Percentiles rank a stretch among this genome's conserved stretches.
Evolutionary conservation across 345 rosid species (phyloP).

Genomic region (Cardamine chenopodiifolia): DNA sequence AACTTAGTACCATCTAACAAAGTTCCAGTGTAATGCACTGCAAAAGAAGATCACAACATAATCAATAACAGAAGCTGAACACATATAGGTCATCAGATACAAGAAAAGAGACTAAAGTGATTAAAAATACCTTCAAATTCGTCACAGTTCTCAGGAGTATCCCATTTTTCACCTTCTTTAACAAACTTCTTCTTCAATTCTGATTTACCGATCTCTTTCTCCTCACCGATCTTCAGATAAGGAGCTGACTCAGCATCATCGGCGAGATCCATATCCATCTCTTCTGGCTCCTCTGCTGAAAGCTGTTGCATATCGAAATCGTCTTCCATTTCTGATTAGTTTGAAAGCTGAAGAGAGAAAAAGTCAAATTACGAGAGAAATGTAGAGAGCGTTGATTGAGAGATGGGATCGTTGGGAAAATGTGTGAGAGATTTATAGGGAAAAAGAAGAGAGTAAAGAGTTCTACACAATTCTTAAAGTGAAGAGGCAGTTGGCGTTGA

Average conservation of each 20-base stretch:
- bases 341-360: neutral
- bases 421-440: conserved; percentile 15
- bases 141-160: conserved; percentile 63
- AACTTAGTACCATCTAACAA: conserved; percentile 65
- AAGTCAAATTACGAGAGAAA: neutral
- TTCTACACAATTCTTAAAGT: conserved; percentile 13
- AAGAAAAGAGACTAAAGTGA: neutral
- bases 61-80: neutral
- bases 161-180: conserved; percentile 72
- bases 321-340: conserved; percentile 49
- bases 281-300: conserved; percentile 40
- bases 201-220: conserved; percentile 67
- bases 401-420: neutral
- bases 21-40: conserved; percentile 60
- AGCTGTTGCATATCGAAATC: conserved; percentile 55
- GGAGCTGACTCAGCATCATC: conserved; percentile 37
- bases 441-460: conserved; percentile 1
- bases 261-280: conserved; percentile 53
- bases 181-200: conserved; percentile 77
- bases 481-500: neutral
- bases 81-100: neutral
- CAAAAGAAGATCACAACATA: conserved; percentile 10
- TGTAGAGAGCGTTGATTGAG: neutral
- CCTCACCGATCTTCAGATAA: conserved; percentile 49
- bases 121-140: conserved; percentile 66